Conservation (phyloP, 139 green algal species). For the Coccomyxa sp. region DNA sequence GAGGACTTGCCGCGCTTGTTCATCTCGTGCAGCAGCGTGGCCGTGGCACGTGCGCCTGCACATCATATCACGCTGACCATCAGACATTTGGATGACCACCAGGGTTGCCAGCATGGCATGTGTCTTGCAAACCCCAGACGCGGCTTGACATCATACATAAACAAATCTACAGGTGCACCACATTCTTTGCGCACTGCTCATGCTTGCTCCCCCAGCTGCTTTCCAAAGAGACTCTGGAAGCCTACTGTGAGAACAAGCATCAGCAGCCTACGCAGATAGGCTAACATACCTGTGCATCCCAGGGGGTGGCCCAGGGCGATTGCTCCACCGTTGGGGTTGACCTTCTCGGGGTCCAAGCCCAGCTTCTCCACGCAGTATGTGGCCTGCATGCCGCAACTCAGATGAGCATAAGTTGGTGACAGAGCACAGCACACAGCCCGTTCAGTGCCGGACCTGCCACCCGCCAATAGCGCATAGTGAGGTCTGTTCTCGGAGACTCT, state of each 20-base stretch:
- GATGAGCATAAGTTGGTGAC: neutral
- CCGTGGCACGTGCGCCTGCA: constrained; percentile 66
- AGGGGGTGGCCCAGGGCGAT: constrained; percentile 97
- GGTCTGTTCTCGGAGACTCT: neutral
- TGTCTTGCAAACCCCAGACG: neutral
- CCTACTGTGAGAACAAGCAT: neutral
- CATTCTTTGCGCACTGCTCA: too few species aligned
- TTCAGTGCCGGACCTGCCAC: neutral
- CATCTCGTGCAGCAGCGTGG: constrained; percentile 97
- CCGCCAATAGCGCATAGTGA: neutral
- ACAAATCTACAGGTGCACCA: neutral
- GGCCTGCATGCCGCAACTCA: constrained; percentile 64
- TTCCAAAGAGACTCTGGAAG: neutral
- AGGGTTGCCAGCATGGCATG: neutral
- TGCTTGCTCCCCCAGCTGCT: too few species aligned
- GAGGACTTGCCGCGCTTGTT: constrained; percentile 66
- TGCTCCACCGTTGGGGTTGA: constrained; percentile 97
- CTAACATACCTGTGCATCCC: constrained; percentile 66
- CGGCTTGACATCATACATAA: neutral
- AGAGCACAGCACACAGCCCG: neutral
- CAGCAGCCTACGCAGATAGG: neutral
- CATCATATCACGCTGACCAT: too few species aligned
- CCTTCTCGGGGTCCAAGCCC: constrained; percentile 78
- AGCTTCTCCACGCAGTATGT: constrained; percentile 86
- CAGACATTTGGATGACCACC: neutral